phyloP scores from a whole-genome alignment of 192 early-diverging fungal genomes.

The Mortierella alpina region DNA sequence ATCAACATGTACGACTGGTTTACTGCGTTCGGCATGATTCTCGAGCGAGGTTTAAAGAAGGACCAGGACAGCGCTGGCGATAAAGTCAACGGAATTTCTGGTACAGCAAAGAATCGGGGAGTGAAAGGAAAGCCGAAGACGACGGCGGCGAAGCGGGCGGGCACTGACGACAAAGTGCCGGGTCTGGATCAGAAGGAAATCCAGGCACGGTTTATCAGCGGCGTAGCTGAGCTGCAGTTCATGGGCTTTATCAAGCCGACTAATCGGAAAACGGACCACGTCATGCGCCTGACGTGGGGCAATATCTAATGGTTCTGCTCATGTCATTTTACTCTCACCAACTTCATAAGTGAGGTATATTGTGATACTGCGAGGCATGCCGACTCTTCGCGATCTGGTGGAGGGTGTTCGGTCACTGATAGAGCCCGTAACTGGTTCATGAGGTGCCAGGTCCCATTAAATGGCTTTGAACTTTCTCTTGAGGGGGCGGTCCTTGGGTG shows the following conservation, averaged over 20 bases:
- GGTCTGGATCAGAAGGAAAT: constrained; percentile 39
- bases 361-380: too few relatives aligned
- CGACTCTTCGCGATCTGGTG: too few relatives aligned
- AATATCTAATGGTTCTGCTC: too few relatives aligned
- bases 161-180: neutral
- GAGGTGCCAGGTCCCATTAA: too few relatives aligned
- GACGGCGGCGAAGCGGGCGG: neutral
- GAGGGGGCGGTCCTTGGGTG: too few relatives aligned
- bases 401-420: too few relatives aligned
- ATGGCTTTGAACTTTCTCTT: too few relatives aligned
- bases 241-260: constrained; percentile 93
- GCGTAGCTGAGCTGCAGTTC: constrained; percentile 87
- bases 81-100: neutral
- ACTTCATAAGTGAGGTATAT: too few relatives aligned
- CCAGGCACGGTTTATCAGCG: constrained; percentile 84
- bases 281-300: constrained; percentile 86
- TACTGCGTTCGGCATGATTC: constrained; percentile 82
- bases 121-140: constrained; percentile 1
- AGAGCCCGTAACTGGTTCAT: too few relatives aligned
- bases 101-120: constrained; percentile 4
- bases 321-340: too few relatives aligned
- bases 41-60: constrained; percentile 73
- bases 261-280: constrained; percentile 93
- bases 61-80: constrained; percentile 58
- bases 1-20: constrained; percentile 97